Conservation (phyloP, 1,284 basidiomycete genomes). For the Naganishia albida region DNA sequence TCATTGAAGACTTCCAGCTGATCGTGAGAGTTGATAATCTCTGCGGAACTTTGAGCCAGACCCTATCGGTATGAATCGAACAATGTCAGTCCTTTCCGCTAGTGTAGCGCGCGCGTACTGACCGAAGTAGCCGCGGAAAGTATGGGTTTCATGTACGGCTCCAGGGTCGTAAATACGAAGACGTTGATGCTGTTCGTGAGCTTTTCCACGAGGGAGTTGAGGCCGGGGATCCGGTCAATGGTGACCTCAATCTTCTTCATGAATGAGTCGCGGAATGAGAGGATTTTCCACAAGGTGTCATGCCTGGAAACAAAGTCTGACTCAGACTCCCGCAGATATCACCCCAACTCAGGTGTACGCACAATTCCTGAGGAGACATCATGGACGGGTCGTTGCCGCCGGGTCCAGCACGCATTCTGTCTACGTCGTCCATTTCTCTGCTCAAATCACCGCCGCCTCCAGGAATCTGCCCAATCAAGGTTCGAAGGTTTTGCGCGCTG, state of each 20-base stretch:
- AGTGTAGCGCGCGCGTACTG: not conserved
- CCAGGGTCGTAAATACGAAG: constrained; percentile 77
- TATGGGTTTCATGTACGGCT: constrained; percentile 70
- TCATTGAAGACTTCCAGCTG: constrained; percentile 77
- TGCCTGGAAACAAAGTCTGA: constrained; percentile 12
- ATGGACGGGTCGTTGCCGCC: constrained; percentile 67
- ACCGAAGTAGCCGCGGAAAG: constrained; percentile 68
- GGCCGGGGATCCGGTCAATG: constrained; percentile 66
- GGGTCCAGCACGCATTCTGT: constrained; percentile 64
- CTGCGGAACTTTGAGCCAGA: constrained; percentile 65
- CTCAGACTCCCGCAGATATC: not conserved
- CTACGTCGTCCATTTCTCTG: constrained; percentile 73
- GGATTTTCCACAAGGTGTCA: constrained; percentile 76
- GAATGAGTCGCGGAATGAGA: constrained; percentile 80
- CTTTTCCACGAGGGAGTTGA: constrained; percentile 74
- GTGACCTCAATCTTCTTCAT: constrained; percentile 80
- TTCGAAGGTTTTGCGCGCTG: constrained; percentile 55
- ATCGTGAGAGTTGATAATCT: constrained; percentile 76
- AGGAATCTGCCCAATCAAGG: constrained; percentile 61
- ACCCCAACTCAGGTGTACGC: constrained; percentile 46
- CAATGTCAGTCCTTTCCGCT: not conserved
- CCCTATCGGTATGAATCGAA: constrained; percentile 42
- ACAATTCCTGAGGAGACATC: constrained; percentile 86
- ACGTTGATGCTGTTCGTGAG: constrained; percentile 77
- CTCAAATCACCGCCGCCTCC: constrained; percentile 63